Percentiles rank a stretch among this genome's conserved stretches.
phyloP scores from a whole-genome alignment of 106 monocot species.

The Dioscorea dumetorum region DNA sequence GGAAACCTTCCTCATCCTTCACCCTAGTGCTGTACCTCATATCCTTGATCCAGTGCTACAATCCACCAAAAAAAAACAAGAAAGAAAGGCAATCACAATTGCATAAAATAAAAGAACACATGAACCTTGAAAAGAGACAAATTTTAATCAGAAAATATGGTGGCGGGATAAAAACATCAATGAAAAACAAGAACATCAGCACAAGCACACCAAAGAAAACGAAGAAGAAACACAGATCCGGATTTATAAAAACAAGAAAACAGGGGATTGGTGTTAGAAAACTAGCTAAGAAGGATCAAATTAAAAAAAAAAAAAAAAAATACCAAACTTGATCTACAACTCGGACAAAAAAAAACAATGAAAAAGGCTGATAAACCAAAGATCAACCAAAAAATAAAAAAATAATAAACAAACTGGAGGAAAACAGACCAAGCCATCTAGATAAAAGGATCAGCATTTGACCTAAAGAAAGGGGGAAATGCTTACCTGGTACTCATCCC shows the following conservation, averaged over 20 bases:
- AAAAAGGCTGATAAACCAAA: neutral
- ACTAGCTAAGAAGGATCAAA: too few relatives aligned
- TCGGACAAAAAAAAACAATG: neutral
- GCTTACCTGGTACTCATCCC: slow-evolving; percentile 42
- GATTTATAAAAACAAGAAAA: too few relatives aligned
- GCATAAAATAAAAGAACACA: neutral
- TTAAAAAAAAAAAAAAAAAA: too few relatives aligned
- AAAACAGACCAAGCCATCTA: neutral
- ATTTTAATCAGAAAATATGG: neutral
- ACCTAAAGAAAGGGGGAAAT: neutral
- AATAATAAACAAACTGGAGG: neutral
- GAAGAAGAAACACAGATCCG: too few relatives aligned
- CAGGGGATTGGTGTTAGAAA: too few relatives aligned
- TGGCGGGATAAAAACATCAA: neutral
- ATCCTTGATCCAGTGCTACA: slow-evolving; percentile 89
- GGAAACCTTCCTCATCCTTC: slow-evolving; percentile 71
- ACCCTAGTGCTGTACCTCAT: slow-evolving; percentile 49
- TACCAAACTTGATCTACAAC: too few relatives aligned
- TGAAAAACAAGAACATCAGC: neutral
- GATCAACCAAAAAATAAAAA: neutral
- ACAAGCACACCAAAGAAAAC: neutral
- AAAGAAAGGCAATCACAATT: neutral
- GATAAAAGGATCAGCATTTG: neutral
- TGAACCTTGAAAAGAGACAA: neutral
- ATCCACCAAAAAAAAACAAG: neutral